Conservation (phyloP, 2,329 filamentous ascomycete species). For the Talaromyces atroroseus region DNA sequence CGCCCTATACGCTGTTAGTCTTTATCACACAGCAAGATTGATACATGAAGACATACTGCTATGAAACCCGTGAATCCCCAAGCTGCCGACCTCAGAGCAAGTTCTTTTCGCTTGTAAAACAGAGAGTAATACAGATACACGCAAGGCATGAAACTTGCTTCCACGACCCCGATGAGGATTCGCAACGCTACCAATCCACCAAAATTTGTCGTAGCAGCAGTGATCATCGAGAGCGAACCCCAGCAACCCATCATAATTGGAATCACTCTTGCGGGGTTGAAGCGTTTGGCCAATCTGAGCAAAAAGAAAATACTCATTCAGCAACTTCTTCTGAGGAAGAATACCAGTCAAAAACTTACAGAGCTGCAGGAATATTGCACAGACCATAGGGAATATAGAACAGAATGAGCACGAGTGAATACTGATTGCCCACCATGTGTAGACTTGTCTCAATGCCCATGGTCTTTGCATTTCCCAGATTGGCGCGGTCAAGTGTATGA, state of each 20-base stretch:
- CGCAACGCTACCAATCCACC: conserved; percentile 11
- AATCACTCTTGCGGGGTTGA: conserved; percentile 8
- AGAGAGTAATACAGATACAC: conserved; percentile 51
- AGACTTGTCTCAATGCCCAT: conserved; percentile 43
- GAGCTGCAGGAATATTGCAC: conserved; percentile 17
- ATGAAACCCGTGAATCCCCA: conserved; percentile 41
- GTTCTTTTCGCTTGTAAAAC: conserved; percentile 39
- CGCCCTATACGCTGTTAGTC: conserved; percentile 8
- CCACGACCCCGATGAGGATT: conserved; percentile 19
- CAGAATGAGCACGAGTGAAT: conserved; percentile 33
- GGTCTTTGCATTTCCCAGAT: conserved; percentile 36
- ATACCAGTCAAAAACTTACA: conserved; percentile 12
- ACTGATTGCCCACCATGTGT: conserved; percentile 28
- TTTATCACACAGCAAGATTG: background rate
- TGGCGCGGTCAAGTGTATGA: conserved; percentile 10
- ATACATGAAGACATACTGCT: background rate
- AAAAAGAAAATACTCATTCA: conserved; percentile 28
- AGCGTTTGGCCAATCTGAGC: conserved; percentile 27
- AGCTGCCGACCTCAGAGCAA: conserved; percentile 42
- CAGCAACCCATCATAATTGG: conserved; percentile 17
- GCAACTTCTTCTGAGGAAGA: background rate
- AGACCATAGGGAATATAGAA: conserved; percentile 50
- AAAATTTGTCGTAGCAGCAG: conserved; percentile 11
- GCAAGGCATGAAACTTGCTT: conserved; percentile 22
- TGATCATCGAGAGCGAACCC: conserved; percentile 20